Percentiles rank a stretch among this genome's conserved stretches.
Evolutionary conservation across 139 green algal species (phyloP).

Genomic region (Volvox reticuliferus): DNA sequence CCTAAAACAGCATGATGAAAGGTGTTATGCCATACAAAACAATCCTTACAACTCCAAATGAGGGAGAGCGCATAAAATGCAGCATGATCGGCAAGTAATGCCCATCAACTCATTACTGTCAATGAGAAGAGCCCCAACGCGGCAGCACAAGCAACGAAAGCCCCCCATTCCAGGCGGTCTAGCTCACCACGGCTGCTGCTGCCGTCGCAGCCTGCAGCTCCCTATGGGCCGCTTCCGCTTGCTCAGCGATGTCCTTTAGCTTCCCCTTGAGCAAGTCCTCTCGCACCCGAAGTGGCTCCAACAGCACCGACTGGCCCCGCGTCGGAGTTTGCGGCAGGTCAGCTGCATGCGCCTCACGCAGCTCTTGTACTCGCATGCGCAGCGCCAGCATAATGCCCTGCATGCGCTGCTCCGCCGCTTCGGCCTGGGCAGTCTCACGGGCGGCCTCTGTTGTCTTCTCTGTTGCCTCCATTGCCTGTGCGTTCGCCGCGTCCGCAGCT

Average conservation of each 20-base stretch:
- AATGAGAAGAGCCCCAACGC: too few relatives aligned
- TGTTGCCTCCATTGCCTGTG: neutral
- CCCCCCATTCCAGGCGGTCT: neutral
- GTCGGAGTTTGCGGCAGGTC: neutral
- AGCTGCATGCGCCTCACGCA: neutral
- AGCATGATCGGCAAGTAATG: too few relatives aligned
- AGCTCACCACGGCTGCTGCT: neutral
- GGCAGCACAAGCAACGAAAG: too few relatives aligned
- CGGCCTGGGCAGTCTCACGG: neutral
- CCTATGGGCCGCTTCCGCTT: neutral
- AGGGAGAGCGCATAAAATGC: too few relatives aligned
- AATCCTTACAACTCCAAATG: too few relatives aligned
- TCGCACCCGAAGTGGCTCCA: slow-evolving; percentile 35
- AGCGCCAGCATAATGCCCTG: neutral
- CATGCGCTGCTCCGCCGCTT: neutral
- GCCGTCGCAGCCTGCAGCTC: slow-evolving; percentile 9
- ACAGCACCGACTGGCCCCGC: slow-evolving; percentile 8
- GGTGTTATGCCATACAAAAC: too few relatives aligned
- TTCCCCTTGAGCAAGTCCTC: neutral
- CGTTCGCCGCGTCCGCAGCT: neutral
- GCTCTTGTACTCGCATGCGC: neutral
- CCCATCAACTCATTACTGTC: too few relatives aligned
- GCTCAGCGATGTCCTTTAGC: neutral
- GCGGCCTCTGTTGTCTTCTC: neutral
- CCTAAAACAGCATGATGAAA: too few relatives aligned